Percentiles rank a stretch among this genome's conserved stretches.
Conservation (phyloP, 805 yeast species). For the Candida ulmi region DNA sequence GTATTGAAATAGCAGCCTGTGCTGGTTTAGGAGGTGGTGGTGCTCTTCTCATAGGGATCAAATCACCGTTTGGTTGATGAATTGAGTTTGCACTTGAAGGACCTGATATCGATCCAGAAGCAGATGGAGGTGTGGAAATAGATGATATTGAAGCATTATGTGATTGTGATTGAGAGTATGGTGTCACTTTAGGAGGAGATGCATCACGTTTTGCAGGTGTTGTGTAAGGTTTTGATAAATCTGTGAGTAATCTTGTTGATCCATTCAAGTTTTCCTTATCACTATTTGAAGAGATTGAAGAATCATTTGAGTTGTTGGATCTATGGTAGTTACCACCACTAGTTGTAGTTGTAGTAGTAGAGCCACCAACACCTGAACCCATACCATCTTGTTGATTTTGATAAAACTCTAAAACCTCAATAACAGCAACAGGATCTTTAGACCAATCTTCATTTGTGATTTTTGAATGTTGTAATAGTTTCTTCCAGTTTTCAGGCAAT, state of each 20-base stretch:
- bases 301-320: constrained; percentile 20
- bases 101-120: too few species aligned
- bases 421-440: constrained; percentile 92
- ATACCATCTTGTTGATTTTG: constrained; percentile 30
- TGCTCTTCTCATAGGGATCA: constrained; percentile 48
- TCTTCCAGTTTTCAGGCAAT: constrained; percentile 91
- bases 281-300: constrained; percentile 12
- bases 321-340: constrained; percentile 9
- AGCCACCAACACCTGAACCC: constrained; percentile 4
- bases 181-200: constrained; percentile 31
- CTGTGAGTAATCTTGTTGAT: constrained; percentile 29
- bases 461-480: constrained; percentile 76
- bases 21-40: constrained; percentile 44
- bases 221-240: constrained; percentile 36
- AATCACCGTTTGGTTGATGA: constrained; percentile 20
- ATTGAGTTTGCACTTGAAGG: neutral
- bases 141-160: constrained; percentile 1
- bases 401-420: constrained; percentile 83
- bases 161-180: constrained; percentile 13
- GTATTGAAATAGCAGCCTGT: constrained; percentile 25
- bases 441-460: constrained; percentile 89
- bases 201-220: constrained; percentile 38
- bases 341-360: too few species aligned
- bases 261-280: constrained; percentile 10
- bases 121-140: constrained; percentile 4